Percentiles rank a stretch among this genome's conserved stretches.
phyloP scores from a whole-genome alignment of 768 basidiomycete species.

The Piloderma croceum region DNA sequence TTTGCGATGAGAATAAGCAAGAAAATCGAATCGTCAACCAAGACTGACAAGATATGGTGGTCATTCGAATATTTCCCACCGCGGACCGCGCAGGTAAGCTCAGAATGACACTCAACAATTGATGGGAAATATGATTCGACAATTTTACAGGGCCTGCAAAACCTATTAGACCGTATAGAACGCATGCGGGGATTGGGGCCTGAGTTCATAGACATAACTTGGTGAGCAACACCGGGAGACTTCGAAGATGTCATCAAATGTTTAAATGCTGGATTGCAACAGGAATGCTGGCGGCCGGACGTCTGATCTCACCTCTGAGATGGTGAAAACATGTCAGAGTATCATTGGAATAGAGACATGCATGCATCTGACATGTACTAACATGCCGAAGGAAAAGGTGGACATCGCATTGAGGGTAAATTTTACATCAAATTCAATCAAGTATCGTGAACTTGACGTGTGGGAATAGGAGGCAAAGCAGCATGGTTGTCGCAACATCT shows the following conservation, averaged over 20 bases:
- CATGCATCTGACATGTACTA: conserved; percentile 98
- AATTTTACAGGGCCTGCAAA: conserved; percentile 73
- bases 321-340: conserved; percentile 92
- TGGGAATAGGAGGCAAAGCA: conserved; percentile 72
- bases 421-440: conserved; percentile 10
- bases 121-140: not conserved
- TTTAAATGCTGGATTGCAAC: conserved; percentile 31
- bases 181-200: conserved; percentile 94
- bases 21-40: conserved; percentile 81
- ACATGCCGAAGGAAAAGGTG: conserved; percentile 95
- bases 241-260: conserved; percentile 2
- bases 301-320: conserved; percentile 87
- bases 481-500: conserved; percentile 86
- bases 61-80: conserved; percentile 99
- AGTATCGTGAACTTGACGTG: conserved; percentile 4
- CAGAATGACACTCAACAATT: not conserved
- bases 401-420: conserved; percentile 84
- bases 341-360: conserved; percentile 94
- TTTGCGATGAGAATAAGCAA: conserved; percentile 85
- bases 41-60: conserved; percentile 92
- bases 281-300: conserved; percentile 98
- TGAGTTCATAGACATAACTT: conserved; percentile 98
- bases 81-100: conserved; percentile 79
- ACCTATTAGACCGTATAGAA: conserved; percentile 96
- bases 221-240: conserved; percentile 37